These are phyloP conservation scores for Trichoderma polysporum DNA, from an alignment of 2,329 filamentous ascomycete species.

Conservation along the genomic window DNA sequence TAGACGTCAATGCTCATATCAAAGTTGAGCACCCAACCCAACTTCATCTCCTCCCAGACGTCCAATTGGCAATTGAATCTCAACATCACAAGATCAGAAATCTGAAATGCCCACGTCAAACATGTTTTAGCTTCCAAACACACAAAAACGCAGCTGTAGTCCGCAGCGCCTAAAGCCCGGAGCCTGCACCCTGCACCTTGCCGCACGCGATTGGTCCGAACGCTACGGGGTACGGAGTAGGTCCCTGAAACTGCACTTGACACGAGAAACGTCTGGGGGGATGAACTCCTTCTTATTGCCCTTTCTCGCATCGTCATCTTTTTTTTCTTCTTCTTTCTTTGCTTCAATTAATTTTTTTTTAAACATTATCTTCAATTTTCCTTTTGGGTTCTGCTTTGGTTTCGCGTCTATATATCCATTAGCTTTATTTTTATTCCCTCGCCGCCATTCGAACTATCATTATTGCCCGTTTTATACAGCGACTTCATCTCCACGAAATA, in stretches of 20 bases:
- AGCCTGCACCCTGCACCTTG: background rate
- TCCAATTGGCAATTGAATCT: background rate
- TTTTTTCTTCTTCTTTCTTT: conserved; percentile 1
- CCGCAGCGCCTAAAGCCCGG: background rate
- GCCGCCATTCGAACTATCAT: no score
- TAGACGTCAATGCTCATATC: no score
- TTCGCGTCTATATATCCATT: background rate
- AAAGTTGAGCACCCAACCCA: no score
- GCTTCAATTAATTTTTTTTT: conserved; percentile 2
- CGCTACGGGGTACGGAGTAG: background rate
- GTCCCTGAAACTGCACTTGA: conserved; percentile 17
- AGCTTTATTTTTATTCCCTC: no score
- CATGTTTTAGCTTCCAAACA: background rate
- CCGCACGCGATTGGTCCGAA: background rate
- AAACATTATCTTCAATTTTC: background rate
- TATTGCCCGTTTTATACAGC: no score
- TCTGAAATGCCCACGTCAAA: no score
- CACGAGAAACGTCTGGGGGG: background rate
- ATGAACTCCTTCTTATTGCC: background rate
- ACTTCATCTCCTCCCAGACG: background rate
- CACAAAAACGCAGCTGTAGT: background rate
- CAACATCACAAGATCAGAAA: background rate
- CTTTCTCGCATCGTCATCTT: background rate
- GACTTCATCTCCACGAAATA: background rate
- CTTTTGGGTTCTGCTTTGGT: background rate